Conservation (phyloP, 257 asterid species). For the Solanum pennellii region DNA sequence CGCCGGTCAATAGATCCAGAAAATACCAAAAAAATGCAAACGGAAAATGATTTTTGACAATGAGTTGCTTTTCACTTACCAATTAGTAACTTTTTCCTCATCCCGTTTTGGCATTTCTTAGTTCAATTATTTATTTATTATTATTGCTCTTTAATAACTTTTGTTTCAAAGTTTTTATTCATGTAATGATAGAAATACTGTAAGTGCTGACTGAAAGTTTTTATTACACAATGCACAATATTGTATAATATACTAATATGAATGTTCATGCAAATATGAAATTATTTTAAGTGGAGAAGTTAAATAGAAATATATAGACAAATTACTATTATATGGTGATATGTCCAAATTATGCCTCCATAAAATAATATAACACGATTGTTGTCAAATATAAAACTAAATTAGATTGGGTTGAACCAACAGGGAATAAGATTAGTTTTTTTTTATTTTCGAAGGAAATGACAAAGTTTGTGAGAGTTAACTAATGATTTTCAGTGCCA, state of each 20-base stretch:
- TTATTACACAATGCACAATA: neutral
- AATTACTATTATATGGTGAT: neutral
- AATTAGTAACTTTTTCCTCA: neutral
- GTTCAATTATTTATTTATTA: neutral
- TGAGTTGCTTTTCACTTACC: constrained; percentile 3
- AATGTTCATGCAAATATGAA: neutral
- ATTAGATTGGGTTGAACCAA: neutral
- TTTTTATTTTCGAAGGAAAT: neutral
- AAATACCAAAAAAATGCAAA: constrained; percentile 31
- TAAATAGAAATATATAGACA: neutral
- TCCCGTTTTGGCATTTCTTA: neutral
- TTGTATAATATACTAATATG: neutral
- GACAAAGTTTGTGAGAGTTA: neutral
- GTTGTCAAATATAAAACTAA: neutral
- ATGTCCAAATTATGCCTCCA: neutral
- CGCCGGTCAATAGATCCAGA: constrained; percentile 55
- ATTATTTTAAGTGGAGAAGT: neutral
- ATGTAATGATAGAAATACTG: neutral
- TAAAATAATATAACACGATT: no score
- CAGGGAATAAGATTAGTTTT: neutral
- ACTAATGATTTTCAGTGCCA: neutral
- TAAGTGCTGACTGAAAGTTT: neutral
- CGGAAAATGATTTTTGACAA: constrained; percentile 36
- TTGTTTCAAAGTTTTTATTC: neutral
- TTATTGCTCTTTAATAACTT: neutral